These are phyloP conservation scores for Agroathelia rolfsii DNA, from an alignment of 1,284 basidiomycete genomes.

Conservation along the genomic window DNA sequence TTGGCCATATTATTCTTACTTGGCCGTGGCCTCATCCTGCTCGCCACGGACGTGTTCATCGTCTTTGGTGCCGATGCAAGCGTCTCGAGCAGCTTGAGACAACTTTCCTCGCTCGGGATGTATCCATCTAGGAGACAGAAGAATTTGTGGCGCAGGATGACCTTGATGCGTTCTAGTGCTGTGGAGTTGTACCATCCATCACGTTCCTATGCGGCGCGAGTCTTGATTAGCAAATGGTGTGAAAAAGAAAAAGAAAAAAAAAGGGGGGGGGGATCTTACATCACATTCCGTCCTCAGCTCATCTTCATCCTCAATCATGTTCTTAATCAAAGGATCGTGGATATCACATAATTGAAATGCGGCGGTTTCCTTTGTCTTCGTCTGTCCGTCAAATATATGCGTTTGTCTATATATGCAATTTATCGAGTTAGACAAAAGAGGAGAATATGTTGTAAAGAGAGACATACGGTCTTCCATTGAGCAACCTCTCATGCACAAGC, in stretches of 20 bases:
- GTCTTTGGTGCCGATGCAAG: constrained; percentile 39
- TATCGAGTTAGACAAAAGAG: constrained; percentile 1
- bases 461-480: constrained; percentile 31
- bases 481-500: constrained; percentile 31
- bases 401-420: constrained; percentile 34
- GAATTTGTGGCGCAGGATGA: constrained; percentile 79
- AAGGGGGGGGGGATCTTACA: constrained; percentile 32
- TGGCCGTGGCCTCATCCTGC: constrained; percentile 37
- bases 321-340: constrained; percentile 68
- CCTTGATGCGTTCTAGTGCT: constrained; percentile 74
- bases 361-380: constrained; percentile 71
- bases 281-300: constrained; percentile 61
- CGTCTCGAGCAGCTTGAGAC: constrained; percentile 50
- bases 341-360: constrained; percentile 94
- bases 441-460: not conserved
- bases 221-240: not conserved
- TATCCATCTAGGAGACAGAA: constrained; percentile 74
- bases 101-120: constrained; percentile 61
- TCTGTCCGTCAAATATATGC: constrained; percentile 85
- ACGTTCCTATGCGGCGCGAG: constrained; percentile 50
- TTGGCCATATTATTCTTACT: constrained; percentile 82
- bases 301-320: constrained; percentile 67
- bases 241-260: constrained; percentile 1
- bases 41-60: constrained; percentile 30
- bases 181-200: constrained; percentile 81